These are phyloP conservation scores for Cercophora samala DNA, from an alignment of 495 filamentous ascomycete species.

Conservation along the genomic window DNA sequence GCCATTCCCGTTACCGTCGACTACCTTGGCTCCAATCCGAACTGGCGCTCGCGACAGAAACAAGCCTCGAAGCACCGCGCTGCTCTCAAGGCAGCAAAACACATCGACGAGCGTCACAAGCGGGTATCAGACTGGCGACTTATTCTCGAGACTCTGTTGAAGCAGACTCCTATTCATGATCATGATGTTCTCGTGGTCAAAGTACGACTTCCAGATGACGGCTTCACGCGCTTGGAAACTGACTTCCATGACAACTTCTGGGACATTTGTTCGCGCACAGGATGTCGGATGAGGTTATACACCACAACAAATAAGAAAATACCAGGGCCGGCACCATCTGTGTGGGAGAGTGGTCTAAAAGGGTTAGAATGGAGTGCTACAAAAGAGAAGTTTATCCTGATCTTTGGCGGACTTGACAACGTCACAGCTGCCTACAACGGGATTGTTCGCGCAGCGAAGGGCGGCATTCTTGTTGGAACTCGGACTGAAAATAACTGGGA, in stretches of 20 bases:
- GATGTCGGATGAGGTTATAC: neutral
- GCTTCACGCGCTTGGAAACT: constrained; percentile 7
- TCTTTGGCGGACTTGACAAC: neutral
- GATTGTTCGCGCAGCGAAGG: neutral
- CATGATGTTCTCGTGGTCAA: constrained; percentile 14
- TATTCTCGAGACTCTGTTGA: constrained; percentile 23
- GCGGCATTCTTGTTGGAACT: neutral
- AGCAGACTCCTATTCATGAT: constrained; percentile 20
- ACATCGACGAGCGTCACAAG: constrained; percentile 9
- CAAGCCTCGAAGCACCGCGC: constrained; percentile 3
- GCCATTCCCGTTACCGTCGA: neutral
- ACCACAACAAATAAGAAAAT: neutral
- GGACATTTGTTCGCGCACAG: neutral
- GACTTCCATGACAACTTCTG: constrained; percentile 3
- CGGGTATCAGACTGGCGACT: constrained; percentile 27
- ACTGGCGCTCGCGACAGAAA: neutral
- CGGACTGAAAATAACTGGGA: neutral
- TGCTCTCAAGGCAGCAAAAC: constrained; percentile 11
- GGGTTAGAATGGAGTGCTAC: neutral
- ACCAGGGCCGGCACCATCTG: neutral
- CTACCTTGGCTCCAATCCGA: neutral
- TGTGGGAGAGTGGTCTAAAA: neutral
- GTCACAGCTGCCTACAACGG: neutral
- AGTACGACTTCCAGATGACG: constrained; percentile 16
- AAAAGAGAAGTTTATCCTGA: neutral